Evolutionary conservation across 176 grass and related monocot genomes (phyloP), one percentile per base, ranked within the genome.

Genomic region (Aegilops umbellulata): DNA sequence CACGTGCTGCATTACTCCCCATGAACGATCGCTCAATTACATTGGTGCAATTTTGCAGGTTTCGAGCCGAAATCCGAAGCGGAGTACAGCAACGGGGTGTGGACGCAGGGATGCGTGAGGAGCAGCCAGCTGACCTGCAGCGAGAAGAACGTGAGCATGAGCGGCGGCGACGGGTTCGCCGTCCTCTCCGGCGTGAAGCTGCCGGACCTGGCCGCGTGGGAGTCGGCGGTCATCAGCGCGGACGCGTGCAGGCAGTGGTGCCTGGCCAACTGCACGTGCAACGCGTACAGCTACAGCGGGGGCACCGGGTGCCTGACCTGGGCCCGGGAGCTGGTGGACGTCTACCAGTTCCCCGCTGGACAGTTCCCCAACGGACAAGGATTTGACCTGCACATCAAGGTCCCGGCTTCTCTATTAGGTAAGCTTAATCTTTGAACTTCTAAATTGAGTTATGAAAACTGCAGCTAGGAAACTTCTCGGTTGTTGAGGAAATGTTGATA

Each of bases 221-320:
- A 63, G 24, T 32, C 34, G 12, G 22, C 79, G 13, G 87, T 88
- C 42, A 63, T 60, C 41, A 72, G 86, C 76, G 75, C 60, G 11
- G 53, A 77, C 14, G 65, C 84, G 62, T 98, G 96, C 86, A 29
- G 23, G 79, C 42, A 67, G 3, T 30, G 35, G 35, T 98, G 96
- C 82, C 16, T 89, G 38, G 81, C 1, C 7, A 98, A 94, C 65
- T 98, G 93, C 81, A 92, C 93, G 14, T 98, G 96, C 36, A 84
- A 35, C 74, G 96, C 93, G 0, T 98, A 92, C 82, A 90, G 89
- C 57, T 94, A 84, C 41, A 84, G 81, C 66, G 4, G 0, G 3
- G 82, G 41, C 53, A 95, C 90, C 1, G 75, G 88, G 15, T 98
- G 96, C 78, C 27, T 95, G 32, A 88, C 89, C 7, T 98, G 96